phyloP scores from a whole-genome alignment of 345 rosid genomes.

The Punica granatum region DNA sequence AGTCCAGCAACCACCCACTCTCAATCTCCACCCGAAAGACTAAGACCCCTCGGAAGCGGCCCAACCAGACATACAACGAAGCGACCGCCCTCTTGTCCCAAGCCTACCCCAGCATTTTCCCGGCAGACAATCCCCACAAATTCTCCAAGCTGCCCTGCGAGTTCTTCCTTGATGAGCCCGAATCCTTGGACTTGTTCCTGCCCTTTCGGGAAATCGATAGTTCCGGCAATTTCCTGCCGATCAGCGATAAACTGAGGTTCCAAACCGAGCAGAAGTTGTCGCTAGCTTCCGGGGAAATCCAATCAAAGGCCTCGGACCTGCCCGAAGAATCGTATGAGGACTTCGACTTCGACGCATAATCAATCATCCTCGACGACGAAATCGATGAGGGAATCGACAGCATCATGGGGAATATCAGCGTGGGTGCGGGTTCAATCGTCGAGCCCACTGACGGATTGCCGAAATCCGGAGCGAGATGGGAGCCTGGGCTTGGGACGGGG shows the following conservation, averaged over 20 bases:
- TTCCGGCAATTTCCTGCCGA: conserved; percentile 32
- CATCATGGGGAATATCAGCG: conserved; percentile 52
- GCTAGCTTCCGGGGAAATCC: conserved; percentile 19
- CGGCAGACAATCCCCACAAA: conserved; percentile 33
- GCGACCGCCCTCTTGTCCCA: conserved; percentile 87
- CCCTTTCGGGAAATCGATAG: conserved; percentile 48
- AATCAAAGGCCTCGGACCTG: conserved; percentile 17
- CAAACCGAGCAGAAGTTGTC: conserved; percentile 27
- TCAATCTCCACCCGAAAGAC: conserved; percentile 82
- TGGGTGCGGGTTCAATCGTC: conserved; percentile 12
- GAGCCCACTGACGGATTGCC: conserved; percentile 18
- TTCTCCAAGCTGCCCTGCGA: conserved; percentile 37
- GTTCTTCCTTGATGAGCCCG: conserved; percentile 37
- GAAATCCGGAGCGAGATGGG: conserved; percentile 2
- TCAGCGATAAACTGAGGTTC: conserved; percentile 19
- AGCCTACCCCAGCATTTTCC: conserved; percentile 72
- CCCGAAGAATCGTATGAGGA: conserved; percentile 16
- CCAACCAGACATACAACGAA: conserved; percentile 88
- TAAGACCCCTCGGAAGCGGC: conserved; percentile 72
- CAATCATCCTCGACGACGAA: conserved; percentile 68
- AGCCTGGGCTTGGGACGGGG: conserved; percentile 26
- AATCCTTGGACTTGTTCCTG: conserved; percentile 41
- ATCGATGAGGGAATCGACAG: conserved; percentile 61
- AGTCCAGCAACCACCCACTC: conserved; percentile 60
- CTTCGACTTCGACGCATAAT: conserved; percentile 67